Conservation (phyloP, 1,139 yeast species). For the Taiozyma onychis region DNA sequence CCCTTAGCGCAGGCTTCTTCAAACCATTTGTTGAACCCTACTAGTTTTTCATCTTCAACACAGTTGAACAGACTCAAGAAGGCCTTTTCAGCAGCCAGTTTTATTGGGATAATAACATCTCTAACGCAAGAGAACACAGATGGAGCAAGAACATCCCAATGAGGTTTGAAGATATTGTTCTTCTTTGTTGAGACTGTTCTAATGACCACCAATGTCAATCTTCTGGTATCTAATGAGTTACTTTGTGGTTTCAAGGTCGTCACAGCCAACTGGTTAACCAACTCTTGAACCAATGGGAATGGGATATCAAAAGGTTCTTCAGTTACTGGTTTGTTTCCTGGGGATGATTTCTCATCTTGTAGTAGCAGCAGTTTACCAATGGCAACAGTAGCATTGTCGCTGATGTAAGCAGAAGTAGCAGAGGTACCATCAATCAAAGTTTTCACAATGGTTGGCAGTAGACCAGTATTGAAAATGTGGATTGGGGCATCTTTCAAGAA, state of each 20-base stretch:
- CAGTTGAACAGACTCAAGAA: conserved; percentile 67
- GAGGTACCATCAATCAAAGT: conserved; percentile 44
- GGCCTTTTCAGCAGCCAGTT: conserved; percentile 92
- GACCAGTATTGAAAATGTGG: conserved; percentile 48
- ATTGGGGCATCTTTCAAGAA: conserved; percentile 71
- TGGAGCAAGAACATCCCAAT: conserved; percentile 57
- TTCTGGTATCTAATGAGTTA: conserved; percentile 70
- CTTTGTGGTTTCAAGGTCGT: conserved; percentile 49
- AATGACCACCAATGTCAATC: conserved; percentile 70
- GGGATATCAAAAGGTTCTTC: conserved; percentile 33
- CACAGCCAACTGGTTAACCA: conserved; percentile 46
- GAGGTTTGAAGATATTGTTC: conserved; percentile 44
- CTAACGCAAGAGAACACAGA: conserved; percentile 79
- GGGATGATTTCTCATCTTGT: conserved; percentile 38
- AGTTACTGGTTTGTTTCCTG: conserved; percentile 25
- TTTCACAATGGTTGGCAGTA: conserved; percentile 41
- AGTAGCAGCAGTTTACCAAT: conserved; percentile 73
- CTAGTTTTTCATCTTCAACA: conserved; percentile 63
- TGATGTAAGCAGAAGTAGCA: conserved; percentile 47
- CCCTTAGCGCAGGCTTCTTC: conserved; percentile 20
- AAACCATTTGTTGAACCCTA: conserved; percentile 56
- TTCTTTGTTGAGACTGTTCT: conserved; percentile 70
- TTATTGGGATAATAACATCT: conserved; percentile 82
- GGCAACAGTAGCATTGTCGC: conserved; percentile 79
- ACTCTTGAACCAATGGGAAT: conserved; percentile 30